A percentile compares a stretch with the other conserved stretches of the same genome.
Evolutionary conservation across 192 early-diverging fungal genomes (phyloP).

Genomic region (Backusella luteola): DNA sequence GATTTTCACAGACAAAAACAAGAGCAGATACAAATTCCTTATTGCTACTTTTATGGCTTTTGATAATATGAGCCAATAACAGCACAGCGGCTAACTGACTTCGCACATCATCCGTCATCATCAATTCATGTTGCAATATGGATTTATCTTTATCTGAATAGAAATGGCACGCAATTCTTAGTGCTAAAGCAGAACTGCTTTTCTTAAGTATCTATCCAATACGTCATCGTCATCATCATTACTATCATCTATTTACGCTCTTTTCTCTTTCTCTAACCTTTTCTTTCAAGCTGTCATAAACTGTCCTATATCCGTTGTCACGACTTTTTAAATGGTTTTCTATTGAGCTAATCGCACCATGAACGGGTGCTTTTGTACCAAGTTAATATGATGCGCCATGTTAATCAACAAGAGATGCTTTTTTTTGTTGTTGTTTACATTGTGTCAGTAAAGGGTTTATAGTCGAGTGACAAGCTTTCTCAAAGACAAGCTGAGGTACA

Average conservation of each 20-base stretch:
- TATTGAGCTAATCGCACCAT: neutral
- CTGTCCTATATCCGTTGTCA: neutral
- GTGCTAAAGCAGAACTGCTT: neutral
- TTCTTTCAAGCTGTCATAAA: neutral
- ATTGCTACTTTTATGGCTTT: neutral
- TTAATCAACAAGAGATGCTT: neutral
- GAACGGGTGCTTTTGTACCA: neutral
- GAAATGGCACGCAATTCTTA: neutral
- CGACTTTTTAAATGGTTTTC: neutral
- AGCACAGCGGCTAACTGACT: neutral
- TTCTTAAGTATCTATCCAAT: neutral
- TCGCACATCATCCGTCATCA: neutral
- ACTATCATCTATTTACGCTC: neutral
- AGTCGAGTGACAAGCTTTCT: neutral
- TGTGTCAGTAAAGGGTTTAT: neutral
- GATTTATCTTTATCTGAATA: neutral
- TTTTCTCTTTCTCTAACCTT: neutral
- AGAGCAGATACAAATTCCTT: neutral
- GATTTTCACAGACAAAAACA: neutral
- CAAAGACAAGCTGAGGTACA: neutral
- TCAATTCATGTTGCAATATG: neutral
- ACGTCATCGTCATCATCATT: neutral
- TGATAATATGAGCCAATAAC: neutral
- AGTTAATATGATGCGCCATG: neutral
- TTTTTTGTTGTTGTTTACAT: neutral